A percentile compares a stretch with the other conserved stretches of the same genome.
phyloP scores from a whole-genome alignment of 176 grass and related monocot species.

The Triticum urartu region DNA sequence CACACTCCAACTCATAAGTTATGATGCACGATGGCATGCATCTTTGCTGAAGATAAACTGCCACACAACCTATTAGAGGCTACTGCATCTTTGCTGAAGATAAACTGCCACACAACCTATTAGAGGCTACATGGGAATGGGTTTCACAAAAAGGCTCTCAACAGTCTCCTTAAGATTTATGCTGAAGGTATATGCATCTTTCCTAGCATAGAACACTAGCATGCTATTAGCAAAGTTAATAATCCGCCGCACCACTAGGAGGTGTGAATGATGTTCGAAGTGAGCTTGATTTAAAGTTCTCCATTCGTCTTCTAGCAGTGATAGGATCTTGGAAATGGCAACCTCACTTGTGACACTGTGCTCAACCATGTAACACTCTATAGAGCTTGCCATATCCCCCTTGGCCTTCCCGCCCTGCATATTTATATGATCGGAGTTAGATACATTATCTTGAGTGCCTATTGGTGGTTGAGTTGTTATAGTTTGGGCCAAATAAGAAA shows the following conservation, averaged over 20 bases:
- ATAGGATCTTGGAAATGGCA: background rate
- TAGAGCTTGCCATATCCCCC: background rate
- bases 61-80: too few species aligned
- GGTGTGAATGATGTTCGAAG: background rate
- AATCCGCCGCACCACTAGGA: background rate
- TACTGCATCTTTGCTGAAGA: background rate
- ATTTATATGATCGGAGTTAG: background rate
- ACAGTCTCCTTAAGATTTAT: background rate
- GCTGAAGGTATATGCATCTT: background rate
- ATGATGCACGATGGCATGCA: background rate
- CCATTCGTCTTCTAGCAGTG: background rate
- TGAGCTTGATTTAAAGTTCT: background rate
- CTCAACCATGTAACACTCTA: background rate
- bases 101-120: background rate
- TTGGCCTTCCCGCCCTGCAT: background rate
- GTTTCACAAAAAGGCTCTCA: background rate
- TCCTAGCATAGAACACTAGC: background rate
- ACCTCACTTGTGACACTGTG: background rate
- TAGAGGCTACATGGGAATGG: background rate
- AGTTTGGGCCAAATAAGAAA: background rate
- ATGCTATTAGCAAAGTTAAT: background rate
- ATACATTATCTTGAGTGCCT: background rate
- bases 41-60: background rate
- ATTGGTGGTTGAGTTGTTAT: background rate
- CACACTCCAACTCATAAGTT: background rate